Percentiles rank a stretch among this genome's conserved stretches.
Evolutionary conservation across 257 asterid species (phyloP).

Genomic region (Solanum arcanum): DNA sequence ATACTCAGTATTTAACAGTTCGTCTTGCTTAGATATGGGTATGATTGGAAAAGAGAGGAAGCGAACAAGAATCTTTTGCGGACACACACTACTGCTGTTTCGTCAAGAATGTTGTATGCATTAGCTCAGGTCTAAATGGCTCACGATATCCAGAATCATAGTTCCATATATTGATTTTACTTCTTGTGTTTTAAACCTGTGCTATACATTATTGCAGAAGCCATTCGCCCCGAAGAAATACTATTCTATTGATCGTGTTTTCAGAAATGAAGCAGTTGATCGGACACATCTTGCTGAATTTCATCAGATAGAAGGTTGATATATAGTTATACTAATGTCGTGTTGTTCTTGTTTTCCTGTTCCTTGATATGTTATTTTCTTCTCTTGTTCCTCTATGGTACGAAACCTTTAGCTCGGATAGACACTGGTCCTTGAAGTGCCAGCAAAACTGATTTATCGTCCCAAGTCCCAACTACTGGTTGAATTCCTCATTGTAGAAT

Average conservation of each 20-base stretch:
- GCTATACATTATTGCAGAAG: conserved; percentile 33
- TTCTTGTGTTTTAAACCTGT: neutral
- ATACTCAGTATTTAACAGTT: neutral
- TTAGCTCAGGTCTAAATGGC: conserved; percentile 68
- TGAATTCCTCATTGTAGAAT: neutral
- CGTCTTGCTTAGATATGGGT: conserved; percentile 47
- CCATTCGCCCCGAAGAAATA: conserved; percentile 75
- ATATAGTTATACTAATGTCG: neutral
- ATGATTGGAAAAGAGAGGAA: conserved; percentile 96
- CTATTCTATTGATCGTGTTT: conserved; percentile 94
- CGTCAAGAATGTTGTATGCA: conserved; percentile 82
- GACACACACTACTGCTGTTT: conserved; percentile 96
- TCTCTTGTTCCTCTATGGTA: neutral
- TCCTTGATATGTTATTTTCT: neutral
- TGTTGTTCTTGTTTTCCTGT: neutral
- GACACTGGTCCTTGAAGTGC: neutral
- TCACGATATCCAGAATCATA: neutral
- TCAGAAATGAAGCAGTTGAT: conserved; percentile 97
- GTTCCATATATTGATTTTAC: neutral
- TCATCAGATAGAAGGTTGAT: conserved; percentile 94
- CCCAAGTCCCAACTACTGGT: neutral
- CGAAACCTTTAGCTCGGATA: neutral
- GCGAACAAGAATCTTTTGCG: conserved; percentile 92
- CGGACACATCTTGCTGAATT: conserved; percentile 98
- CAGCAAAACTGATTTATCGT: neutral